These are phyloP conservation scores for Basipetospora chlamydospora DNA, from an alignment of 2,329 filamentous ascomycete genomes.

Conservation along the genomic window DNA sequence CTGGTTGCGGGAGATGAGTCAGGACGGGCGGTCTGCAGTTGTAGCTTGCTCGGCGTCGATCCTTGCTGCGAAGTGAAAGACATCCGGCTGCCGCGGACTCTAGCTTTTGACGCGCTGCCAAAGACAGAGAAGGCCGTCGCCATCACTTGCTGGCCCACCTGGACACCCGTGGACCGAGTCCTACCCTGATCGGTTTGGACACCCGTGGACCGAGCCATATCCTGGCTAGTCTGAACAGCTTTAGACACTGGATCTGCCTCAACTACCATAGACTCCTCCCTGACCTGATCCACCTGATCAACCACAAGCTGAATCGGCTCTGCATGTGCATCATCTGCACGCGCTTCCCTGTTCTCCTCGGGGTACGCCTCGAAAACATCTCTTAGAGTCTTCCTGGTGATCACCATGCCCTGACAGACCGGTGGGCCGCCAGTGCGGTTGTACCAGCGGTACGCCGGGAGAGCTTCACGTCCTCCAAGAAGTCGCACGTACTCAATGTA, in stretches of 20 bases:
- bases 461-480: background rate
- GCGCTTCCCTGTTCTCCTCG: constrained; percentile 10
- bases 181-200: too few relatives aligned
- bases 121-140: too few relatives aligned
- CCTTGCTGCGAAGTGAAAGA: too few relatives aligned
- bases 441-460: constrained; percentile 11
- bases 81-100: too few relatives aligned
- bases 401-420: constrained; percentile 17
- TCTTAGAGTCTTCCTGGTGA: constrained; percentile 21
- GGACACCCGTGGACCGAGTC: too few relatives aligned
- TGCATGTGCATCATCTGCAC: constrained; percentile 1
- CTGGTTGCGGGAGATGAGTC: too few relatives aligned
- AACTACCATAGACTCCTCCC: background rate
- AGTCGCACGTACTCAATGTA: constrained; percentile 26
- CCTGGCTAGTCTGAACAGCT: background rate
- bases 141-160: too few relatives aligned
- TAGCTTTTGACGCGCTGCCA: too few relatives aligned
- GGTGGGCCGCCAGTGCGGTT: constrained; percentile 16
- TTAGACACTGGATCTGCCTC: background rate
- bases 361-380: constrained; percentile 20
- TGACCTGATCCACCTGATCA: background rate
- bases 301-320: background rate
- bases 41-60: too few relatives aligned
- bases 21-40: too few relatives aligned
- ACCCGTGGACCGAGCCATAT: too few relatives aligned